Conservation (phyloP, 1,284 basidiomycete genomes). For the Leccinum pallidistipes region DNA sequence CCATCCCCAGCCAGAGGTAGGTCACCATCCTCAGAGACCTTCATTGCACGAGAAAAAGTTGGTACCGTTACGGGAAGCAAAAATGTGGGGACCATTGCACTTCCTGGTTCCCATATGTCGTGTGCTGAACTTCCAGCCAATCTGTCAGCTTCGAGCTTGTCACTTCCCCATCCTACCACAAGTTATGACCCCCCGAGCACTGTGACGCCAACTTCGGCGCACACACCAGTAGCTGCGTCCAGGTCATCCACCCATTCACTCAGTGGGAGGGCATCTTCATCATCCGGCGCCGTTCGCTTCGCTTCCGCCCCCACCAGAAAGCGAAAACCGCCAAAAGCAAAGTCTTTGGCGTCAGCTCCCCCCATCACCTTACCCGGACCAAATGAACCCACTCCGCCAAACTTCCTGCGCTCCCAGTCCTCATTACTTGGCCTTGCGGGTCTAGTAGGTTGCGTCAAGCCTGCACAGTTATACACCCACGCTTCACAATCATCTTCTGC, state of each 20-base stretch:
- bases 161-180: conserved; percentile 26
- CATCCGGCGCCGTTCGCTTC: conserved; percentile 1
- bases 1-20: conserved; percentile 72
- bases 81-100: conserved; percentile 95
- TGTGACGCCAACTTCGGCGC: neutral
- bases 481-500: conserved; percentile 28
- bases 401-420: conserved; percentile 71
- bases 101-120: conserved; percentile 82
- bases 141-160: conserved; percentile 56
- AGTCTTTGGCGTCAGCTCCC: conserved; percentile 35
- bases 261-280: conserved; percentile 19
- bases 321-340: conserved; percentile 27
- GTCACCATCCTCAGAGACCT: conserved; percentile 64
- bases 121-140: conserved; percentile 78
- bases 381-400: conserved; percentile 57
- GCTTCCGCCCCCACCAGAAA: conserved; percentile 15
- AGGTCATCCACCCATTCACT: conserved; percentile 14
- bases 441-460: conserved; percentile 61
- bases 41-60: conserved; percentile 27
- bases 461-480: conserved; percentile 44
- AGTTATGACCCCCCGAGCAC: conserved; percentile 6
- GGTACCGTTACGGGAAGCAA: conserved; percentile 42
- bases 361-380: conserved; percentile 64
- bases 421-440: conserved; percentile 71
- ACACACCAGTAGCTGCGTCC: conserved; percentile 11